Base-by-base conservation (phyloP, 2,329 filamentous ascomycete genomes). In the Trichoderma endophyticum region DNA sequence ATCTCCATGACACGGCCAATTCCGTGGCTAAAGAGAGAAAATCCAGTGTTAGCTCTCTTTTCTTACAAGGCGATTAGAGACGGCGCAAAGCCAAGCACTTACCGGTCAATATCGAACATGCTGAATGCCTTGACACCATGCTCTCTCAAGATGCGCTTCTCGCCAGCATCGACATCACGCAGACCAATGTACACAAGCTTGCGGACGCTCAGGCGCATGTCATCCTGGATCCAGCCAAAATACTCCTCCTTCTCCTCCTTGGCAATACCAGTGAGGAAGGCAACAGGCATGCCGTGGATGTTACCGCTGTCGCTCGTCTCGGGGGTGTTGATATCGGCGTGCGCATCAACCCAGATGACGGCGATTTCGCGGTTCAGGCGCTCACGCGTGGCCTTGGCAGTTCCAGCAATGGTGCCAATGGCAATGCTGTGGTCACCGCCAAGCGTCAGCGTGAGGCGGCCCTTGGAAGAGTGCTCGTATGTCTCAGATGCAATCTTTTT, bases 181-280 rank as follows among this genome's bases (percentile, higher is more conserved):
- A 99, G 86, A 36, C 95, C 96, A 80, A 99, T 99, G 83, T 99
- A 99, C 39, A 99, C 96, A 73, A 99, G 86, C 86, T 98, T 98
- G 82, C 89, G 91, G 71, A 91, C 82, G 81, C 87, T 95, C 71
- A 91, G 79, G 76, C 85, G 83, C 82, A 93, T 89, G 73, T 94
- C 91, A 18, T 92, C 88, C 79, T 90, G 84, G 75, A 99, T 81
- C 96, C 96, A 99, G 72, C 94, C 95, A 83, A 99, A 98, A 72
- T 92, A 89, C 78, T 96, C 92, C 73, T 91, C 88, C 71, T 89
- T 86, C 62, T 93, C 88, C 77, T 94, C 93, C 76, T 85, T 90
- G 60, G 95, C 93, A 71, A 99, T 85, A 0, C 96, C 94, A 0
- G 94, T 95, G 76, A 97, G 82, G 83, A 98, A 99, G 4, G 93